A percentile compares a stretch with the other conserved stretches of the same genome.
Evolutionary conservation across 352 stramenopile species (phyloP).

Genomic region (Globisporangium apiculatum): DNA sequence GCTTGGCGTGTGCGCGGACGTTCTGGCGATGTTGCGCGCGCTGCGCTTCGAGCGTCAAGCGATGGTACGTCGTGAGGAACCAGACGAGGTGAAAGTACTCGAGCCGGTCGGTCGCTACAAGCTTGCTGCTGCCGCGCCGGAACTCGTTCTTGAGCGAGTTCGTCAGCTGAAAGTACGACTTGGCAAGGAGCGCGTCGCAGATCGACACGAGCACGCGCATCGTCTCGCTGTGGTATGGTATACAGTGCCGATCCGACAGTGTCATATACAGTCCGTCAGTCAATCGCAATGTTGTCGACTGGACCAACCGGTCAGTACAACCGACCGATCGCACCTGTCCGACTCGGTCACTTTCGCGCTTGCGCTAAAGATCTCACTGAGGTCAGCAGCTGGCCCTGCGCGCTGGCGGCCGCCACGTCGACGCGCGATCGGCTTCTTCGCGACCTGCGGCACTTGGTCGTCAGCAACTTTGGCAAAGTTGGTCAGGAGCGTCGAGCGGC

Average conservation of each 20-base stretch:
- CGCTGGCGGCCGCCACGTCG: slow-evolving; percentile 37
- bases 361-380: slow-evolving; percentile 70
- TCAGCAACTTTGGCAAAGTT: slow-evolving; percentile 71
- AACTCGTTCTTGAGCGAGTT: slow-evolving; percentile 87
- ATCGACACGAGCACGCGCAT: slow-evolving; percentile 67
- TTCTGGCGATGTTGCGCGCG: slow-evolving; percentile 63
- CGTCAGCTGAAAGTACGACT: slow-evolving; percentile 81
- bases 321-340: slow-evolving; percentile 32
- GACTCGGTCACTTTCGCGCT: slow-evolving; percentile 55
- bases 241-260: slow-evolving; percentile 1
- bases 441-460: slow-evolving; percentile 57
- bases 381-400: slow-evolving; percentile 44
- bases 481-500: slow-evolving; percentile 55
- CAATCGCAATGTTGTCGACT: background rate
- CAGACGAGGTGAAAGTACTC: slow-evolving; percentile 86
- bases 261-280: background rate
- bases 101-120: slow-evolving; percentile 79
- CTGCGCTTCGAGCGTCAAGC: slow-evolving; percentile 61
- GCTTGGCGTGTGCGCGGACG: slow-evolving; percentile 45
- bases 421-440: slow-evolving; percentile 51
- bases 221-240: slow-evolving; percentile 23
- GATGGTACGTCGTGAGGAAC: slow-evolving; percentile 82
- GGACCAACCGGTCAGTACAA: background rate
- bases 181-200: slow-evolving; percentile 62
- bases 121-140: slow-evolving; percentile 70